phyloP scores from a whole-genome alignment of 306 rosid genomes.

The Fagus sylvatica region DNA sequence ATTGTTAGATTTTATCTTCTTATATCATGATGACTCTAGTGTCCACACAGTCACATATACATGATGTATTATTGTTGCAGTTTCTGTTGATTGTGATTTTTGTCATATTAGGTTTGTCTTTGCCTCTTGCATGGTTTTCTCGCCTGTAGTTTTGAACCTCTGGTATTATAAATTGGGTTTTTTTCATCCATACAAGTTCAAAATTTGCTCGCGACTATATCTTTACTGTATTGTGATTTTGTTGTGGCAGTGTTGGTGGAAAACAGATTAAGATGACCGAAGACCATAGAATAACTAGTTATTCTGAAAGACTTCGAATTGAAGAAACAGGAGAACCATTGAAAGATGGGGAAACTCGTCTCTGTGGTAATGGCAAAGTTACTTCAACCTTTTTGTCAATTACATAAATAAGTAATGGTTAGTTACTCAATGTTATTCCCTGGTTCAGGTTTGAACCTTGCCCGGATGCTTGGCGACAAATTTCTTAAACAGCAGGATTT shows the following conservation, averaged over 20 bases:
- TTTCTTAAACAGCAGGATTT: conserved; percentile 93
- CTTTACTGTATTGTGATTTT: conserved; percentile 15
- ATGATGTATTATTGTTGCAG: background rate
- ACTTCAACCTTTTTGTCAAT: conserved; percentile 5
- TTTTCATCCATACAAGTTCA: background rate
- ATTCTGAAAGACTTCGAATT: conserved; percentile 73
- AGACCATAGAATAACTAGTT: conserved; percentile 77
- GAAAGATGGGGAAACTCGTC: conserved; percentile 88
- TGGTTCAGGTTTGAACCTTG: conserved; percentile 86
- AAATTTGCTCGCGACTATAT: conserved; percentile 9
- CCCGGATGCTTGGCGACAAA: conserved; percentile 98
- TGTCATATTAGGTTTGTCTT: background rate
- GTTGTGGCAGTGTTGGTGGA: conserved; percentile 69
- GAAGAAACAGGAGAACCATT: conserved; percentile 78
- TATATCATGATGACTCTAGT: background rate
- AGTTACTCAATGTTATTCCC: conserved; percentile 27
- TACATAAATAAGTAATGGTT: conserved; percentile 13
- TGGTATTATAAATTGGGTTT: background rate
- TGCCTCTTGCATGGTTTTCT: background rate
- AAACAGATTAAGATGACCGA: conserved; percentile 76
- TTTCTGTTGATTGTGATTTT: background rate
- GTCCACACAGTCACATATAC: background rate
- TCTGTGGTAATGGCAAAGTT: conserved; percentile 56
- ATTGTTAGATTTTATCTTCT: background rate
- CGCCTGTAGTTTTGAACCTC: background rate